Conservation (phyloP, 352 stramenopile genomes). For the Phytopythium kandeliae region DNA sequence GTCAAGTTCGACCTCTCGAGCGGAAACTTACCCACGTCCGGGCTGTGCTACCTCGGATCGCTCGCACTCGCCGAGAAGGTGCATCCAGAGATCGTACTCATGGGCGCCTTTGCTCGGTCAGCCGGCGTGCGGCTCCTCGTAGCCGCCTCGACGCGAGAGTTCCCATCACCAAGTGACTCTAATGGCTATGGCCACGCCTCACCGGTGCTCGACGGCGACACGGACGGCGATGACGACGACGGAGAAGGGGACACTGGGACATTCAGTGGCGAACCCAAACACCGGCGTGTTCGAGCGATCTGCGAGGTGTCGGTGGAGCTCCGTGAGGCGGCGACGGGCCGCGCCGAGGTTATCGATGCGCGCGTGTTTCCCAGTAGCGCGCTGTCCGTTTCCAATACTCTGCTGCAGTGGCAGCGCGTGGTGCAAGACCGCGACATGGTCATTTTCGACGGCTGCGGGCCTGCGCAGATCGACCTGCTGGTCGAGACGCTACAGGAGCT, state of each 20-base stretch:
- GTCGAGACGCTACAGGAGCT: constrained; percentile 51
- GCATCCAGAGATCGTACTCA: constrained; percentile 41
- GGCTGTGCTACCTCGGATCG: constrained; percentile 49
- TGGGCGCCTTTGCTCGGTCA: constrained; percentile 32
- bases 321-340: constrained; percentile 27
- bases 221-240: constrained; percentile 9
- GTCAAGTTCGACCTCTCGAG: constrained; percentile 47
- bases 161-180: not conserved
- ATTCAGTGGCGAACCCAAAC: not conserved
- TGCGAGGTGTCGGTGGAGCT: constrained; percentile 30
- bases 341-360: constrained; percentile 25
- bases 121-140: constrained; percentile 39
- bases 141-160: constrained; percentile 11
- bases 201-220: constrained; percentile 5
- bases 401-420: constrained; percentile 40
- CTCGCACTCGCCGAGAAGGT: constrained; percentile 44
- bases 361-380: constrained; percentile 29
- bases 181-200: not conserved
- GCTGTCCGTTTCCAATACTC: constrained; percentile 49
- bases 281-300: constrained; percentile 19
- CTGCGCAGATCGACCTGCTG: constrained; percentile 36
- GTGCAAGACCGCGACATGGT: constrained; percentile 33
- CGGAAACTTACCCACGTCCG: constrained; percentile 52
- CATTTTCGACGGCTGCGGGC: constrained; percentile 36
- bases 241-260: constrained; percentile 9